Evolutionary conservation across 2,329 filamentous ascomycete species (phyloP), one percentile per base, ranked within the genome.

Genomic region (Penicillium expansum): DNA sequence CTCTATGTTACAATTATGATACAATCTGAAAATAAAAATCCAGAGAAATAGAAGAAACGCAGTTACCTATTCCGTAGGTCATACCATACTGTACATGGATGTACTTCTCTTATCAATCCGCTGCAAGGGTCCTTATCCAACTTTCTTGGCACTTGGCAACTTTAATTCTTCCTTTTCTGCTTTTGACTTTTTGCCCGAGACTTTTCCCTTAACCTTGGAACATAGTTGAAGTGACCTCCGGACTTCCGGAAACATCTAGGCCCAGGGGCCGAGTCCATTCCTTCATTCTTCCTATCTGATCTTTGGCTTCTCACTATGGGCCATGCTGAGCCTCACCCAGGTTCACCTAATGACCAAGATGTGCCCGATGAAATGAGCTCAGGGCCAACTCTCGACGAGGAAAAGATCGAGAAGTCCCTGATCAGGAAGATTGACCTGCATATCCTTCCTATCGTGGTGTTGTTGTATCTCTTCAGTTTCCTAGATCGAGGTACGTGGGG

Each of bases 391-490:
- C 56, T 60, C 7, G 48, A 70, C 39, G 71, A 74, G 48, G 62
- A 65, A 38, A 61, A 69, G 55, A 64, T 60, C 11, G 71, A 71
- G 48, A 65, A 62, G 24, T 60, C 58, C 8, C 52, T 77, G 24
- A 66, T 77, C 11, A 58, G 73, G 30, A 78, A 77, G 53, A 73
- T 78, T 44, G 76, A 78, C 54, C 24, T 70, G 22, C 70, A 76
- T 55, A 73, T 78, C 55, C 63, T 77, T 41, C 76, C 76, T 1
- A 71, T 76, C 27, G 68, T 77, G 11, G 71, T 78, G 41, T 58
- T 75, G 22, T 57, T 77, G 16, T 93, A 93, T 69, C 79, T 92
- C 14, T 85, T 92, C 63, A 88, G 86, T 63, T 92, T 92, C 69
- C 75, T 92, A 9, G 89, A 91, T 69, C 80, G 88, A 71, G 79